A percentile compares a stretch with the other conserved stretches of the same genome.
Conservation (phyloP, 225 moss, liverwort and hornwort genomes). For the Sphagnum tenellum region DNA sequence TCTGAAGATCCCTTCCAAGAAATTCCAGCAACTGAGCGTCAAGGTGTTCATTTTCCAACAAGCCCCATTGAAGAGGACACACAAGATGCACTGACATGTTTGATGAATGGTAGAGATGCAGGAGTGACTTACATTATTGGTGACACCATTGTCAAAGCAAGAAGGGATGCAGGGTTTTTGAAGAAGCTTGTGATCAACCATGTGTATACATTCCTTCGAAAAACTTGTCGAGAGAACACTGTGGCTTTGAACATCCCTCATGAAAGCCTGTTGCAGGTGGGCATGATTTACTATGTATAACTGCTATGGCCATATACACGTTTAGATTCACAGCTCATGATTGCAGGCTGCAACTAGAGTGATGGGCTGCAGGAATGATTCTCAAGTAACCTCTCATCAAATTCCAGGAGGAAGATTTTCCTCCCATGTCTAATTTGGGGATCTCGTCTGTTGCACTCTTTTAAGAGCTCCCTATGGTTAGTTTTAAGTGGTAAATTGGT, state of each 20-base stretch:
- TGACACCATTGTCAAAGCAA: slow-evolving; percentile 59
- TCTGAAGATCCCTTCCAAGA: slow-evolving; percentile 10
- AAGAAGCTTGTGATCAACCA: slow-evolving; percentile 70
- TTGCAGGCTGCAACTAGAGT: too few relatives aligned
- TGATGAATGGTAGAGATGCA: slow-evolving; percentile 46
- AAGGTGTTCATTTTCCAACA: slow-evolving; percentile 1
- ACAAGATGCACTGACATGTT: slow-evolving; percentile 27
- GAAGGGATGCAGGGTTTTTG: slow-evolving; percentile 37
- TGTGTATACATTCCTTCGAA: slow-evolving; percentile 58
- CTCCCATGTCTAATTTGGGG: too few relatives aligned
- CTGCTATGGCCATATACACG: not conserved
- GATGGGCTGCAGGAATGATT: too few relatives aligned
- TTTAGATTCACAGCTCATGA: too few relatives aligned
- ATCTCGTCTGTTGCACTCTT: too few relatives aligned
- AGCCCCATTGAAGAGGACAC: slow-evolving; percentile 5
- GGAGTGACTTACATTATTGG: slow-evolving; percentile 81
- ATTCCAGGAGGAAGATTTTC: too few relatives aligned
- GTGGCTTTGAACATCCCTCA: slow-evolving; percentile 71
- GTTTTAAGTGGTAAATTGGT: too few relatives aligned
- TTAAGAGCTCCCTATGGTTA: too few relatives aligned
- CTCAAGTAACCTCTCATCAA: too few relatives aligned
- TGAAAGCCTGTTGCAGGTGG: slow-evolving; percentile 86
- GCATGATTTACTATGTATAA: slow-evolving; percentile 88
- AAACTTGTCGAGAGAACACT: slow-evolving; percentile 52
- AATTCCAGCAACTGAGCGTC: slow-evolving; percentile 4